Evolutionary conservation across 140 eudicot genomes (phyloP), one percentile per base, ranked within the genome.

Genomic region (Senecio squalidus): DNA sequence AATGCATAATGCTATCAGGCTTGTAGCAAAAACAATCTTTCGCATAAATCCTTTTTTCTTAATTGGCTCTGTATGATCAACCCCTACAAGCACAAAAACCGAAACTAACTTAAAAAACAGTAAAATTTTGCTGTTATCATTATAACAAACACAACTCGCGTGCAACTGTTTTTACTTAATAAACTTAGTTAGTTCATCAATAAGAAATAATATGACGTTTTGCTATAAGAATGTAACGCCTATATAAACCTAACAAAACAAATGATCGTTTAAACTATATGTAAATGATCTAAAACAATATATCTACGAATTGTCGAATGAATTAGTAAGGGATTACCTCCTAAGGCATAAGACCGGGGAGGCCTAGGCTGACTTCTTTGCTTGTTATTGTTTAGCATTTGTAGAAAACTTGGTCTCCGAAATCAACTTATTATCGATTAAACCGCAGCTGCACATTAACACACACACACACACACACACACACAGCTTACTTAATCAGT

Each of bases 51-150:
- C 77, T 66, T 66, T 83, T 69, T 78, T 85, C 68, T 86, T 80
- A 74, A 78, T 85, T 23, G 95, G 95, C 60, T 89, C 97, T 25
- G 68, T 74, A 50, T 77, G 83, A 67, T 89, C 97, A 82, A 85
- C 76, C 69, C 94, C 94, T 88, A 57, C 41, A 72, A 48, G 7
- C 44, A 66, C 21, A 52, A 56, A 71, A 10, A 34, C n/a, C 18
- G 21, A 51, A 51, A 11, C 29, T 24, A 52, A 51, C 55, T 52
- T 71, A 56, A 60, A 51, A 18, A 29, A 58, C 51, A 3, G 26
- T 49, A 29, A 46, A 46, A n/a, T n/a, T n/a, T n/a, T n/a, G n/a
- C n/a, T n/a, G n/a, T n/a, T n/a, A n/a, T n/a, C n/a, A n/a, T n/a
- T n/a, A n/a, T n/a, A n/a, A n/a, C n/a, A n/a, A n/a, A n/a, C n/a